Conservation (phyloP, 2,329 filamentous ascomycete genomes). For the Hypomyces rosellus region DNA sequence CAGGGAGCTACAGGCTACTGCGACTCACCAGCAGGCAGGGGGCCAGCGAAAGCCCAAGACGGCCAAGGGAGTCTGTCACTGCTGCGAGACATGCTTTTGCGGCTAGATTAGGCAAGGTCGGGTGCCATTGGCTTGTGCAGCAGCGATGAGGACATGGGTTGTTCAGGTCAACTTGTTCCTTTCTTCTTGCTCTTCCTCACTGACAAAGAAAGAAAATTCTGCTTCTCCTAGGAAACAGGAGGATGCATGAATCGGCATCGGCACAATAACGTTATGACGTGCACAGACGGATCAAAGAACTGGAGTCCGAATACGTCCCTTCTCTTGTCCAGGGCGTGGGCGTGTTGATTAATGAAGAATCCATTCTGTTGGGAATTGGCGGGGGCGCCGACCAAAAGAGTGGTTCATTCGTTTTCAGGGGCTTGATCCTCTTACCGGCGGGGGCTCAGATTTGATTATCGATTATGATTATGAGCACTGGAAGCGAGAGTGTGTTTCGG, state of each 20-base stretch:
- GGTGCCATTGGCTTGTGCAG: background rate
- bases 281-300: no score
- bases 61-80: background rate
- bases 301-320: background rate
- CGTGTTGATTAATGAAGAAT: no score
- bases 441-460: no score
- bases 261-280: no score
- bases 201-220: background rate
- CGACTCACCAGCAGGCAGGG: no score
- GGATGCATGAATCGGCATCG: no score
- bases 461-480: no score
- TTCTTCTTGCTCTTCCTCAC: background rate
- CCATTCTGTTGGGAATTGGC: constrained; percentile 8
- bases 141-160: background rate
- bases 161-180: background rate
- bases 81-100: constrained; percentile 11
- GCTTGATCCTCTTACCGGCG: background rate
- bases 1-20: background rate
- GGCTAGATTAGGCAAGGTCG: constrained; percentile 6
- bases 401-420: background rate
- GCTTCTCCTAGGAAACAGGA: no score
- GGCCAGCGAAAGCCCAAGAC: no score
- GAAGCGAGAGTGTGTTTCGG: background rate
- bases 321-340: no score
- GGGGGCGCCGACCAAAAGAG: background rate